phyloP scores from a whole-genome alignment of 2,329 filamentous ascomycete species.

The Clarireedia sp. region DNA sequence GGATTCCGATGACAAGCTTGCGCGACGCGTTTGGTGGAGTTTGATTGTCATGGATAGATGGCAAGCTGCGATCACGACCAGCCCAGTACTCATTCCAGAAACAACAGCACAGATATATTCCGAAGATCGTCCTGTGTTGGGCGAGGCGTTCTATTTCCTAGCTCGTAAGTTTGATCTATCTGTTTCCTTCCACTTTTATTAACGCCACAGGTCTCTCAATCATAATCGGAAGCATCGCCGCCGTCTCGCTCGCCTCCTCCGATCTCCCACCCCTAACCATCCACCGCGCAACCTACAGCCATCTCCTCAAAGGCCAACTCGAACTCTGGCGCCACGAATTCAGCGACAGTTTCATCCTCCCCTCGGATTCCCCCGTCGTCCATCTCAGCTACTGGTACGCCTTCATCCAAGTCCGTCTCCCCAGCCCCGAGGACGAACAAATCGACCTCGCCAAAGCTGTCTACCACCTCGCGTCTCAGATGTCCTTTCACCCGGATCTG shows the following conservation, averaged over 20 bases:
- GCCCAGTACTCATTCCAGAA: slow-evolving; percentile 54
- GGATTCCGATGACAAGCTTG: slow-evolving; percentile 55
- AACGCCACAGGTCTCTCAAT: slow-evolving; percentile 44
- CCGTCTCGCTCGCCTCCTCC: slow-evolving; percentile 37
- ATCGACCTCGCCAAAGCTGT: slow-evolving; percentile 53
- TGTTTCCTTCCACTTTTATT: neutral
- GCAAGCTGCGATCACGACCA: slow-evolving; percentile 61
- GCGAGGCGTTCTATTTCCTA: slow-evolving; percentile 56
- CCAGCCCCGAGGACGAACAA: slow-evolving; percentile 41
- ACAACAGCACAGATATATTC: slow-evolving; percentile 51
- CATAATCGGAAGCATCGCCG: slow-evolving; percentile 48
- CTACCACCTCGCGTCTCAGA: slow-evolving; percentile 48
- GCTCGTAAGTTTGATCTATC: slow-evolving; percentile 45
- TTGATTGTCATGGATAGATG: slow-evolving; percentile 65
- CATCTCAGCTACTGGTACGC: slow-evolving; percentile 64
- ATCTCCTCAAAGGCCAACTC: slow-evolving; percentile 47
- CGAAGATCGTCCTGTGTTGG: slow-evolving; percentile 52
- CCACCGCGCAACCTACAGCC: slow-evolving; percentile 36
- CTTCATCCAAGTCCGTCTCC: slow-evolving; percentile 51
- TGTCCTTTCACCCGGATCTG: slow-evolving; percentile 46
- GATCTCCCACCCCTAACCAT: slow-evolving; percentile 36
- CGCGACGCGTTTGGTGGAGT: slow-evolving; percentile 62
- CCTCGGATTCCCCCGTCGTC: slow-evolving; percentile 44
- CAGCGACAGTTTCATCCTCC: slow-evolving; percentile 46
- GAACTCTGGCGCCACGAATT: slow-evolving; percentile 61